Evolutionary conservation across 345 rosid species (phyloP), one percentile per base, ranked within the genome.

Genomic region (Mercurialis annua): DNA sequence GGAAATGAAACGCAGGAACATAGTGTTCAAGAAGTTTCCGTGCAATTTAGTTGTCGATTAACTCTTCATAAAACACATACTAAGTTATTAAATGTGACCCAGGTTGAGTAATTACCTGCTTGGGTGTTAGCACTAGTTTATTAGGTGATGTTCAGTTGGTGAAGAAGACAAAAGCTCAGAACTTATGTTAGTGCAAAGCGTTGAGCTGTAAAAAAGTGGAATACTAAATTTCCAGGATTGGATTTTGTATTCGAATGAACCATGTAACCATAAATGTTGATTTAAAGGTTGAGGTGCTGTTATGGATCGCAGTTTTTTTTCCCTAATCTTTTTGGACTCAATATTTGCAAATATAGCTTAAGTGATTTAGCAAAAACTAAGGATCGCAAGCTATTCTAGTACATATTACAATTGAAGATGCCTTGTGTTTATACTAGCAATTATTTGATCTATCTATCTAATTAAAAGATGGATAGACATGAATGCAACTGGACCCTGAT

Each of bases 11-110:
- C n/a, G n/a, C n/a, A n/a, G n/a, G n/a, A n/a, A n/a, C n/a, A n/a
- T n/a, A n/a, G n/a, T n/a, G n/a, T n/a, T n/a, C n/a, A n/a, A n/a
- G n/a, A n/a, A n/a, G n/a, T n/a, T n/a, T n/a, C n/a, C n/a, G n/a
- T n/a, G n/a, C n/a, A n/a, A n/a, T n/a, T n/a, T n/a, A n/a, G n/a
- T n/a, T n/a, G n/a, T n/a, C n/a, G n/a, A n/a, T n/a, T n/a, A n/a
- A n/a, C n/a, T n/a, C n/a, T n/a, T n/a, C 47, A 6, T 26, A 4
- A 62, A 43, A 53, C 33, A 1, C 54, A 26, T 27, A 15, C 4
- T 40, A 24, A 57, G 30, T 60, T 58, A 27, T 21, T 34, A 64
- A 48, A 36, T 38, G 53, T 69, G 66, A 42, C 60, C 24, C 62
- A 24, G 16, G 49, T 48, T 66, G 23, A 63, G 42, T 18, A 54